A percentile compares a stretch with the other conserved stretches of the same genome.
These are phyloP conservation scores for Camptophora hylomeconis DNA, from an alignment of 2,329 filamentous ascomycete species.

Conservation along the genomic window DNA sequence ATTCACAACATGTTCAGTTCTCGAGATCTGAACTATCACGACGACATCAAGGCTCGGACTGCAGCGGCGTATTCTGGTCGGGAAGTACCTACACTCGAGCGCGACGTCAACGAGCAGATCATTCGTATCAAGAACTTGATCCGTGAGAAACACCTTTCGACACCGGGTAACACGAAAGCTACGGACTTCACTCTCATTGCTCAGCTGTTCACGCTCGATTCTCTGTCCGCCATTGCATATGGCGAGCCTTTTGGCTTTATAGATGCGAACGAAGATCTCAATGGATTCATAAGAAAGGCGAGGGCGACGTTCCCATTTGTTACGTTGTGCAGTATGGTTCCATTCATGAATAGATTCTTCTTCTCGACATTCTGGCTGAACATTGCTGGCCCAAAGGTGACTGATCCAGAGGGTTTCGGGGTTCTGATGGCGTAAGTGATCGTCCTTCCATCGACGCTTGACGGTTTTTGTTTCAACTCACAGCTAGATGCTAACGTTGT, in stretches of 20 bases:
- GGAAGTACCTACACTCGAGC: constrained; percentile 8
- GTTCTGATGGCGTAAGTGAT: constrained; percentile 11
- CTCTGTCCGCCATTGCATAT: constrained; percentile 12
- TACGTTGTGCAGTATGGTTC: constrained; percentile 7
- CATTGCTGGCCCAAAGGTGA: constrained; percentile 6
- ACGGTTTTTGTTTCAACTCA: too few relatives aligned
- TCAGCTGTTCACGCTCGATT: constrained; percentile 11
- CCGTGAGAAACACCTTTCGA: constrained; percentile 3
- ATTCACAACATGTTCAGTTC: constrained; percentile 7
- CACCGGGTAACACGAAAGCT: constrained; percentile 5
- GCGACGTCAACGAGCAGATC: constrained; percentile 6
- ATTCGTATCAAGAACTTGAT: constrained; percentile 9
- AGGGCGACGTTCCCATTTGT: constrained; percentile 8
- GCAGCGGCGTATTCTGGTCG: constrained; percentile 9
- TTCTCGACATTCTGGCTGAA: constrained; percentile 7
- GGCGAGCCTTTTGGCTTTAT: constrained; percentile 9
- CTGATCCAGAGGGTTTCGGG: constrained; percentile 9
- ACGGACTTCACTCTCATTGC: constrained; percentile 8
- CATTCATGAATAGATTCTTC: constrained; percentile 4
- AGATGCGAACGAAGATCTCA: constrained; percentile 10
- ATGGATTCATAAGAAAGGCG: constrained; percentile 6
- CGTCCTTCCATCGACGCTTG: too few relatives aligned
- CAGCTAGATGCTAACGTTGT: too few relatives aligned
- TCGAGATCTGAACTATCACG: constrained; percentile 8
- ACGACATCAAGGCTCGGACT: constrained; percentile 5